phyloP scores from a whole-genome alignment of 2,329 filamentous ascomycete species.

The Aureobasidium sp. region DNA sequence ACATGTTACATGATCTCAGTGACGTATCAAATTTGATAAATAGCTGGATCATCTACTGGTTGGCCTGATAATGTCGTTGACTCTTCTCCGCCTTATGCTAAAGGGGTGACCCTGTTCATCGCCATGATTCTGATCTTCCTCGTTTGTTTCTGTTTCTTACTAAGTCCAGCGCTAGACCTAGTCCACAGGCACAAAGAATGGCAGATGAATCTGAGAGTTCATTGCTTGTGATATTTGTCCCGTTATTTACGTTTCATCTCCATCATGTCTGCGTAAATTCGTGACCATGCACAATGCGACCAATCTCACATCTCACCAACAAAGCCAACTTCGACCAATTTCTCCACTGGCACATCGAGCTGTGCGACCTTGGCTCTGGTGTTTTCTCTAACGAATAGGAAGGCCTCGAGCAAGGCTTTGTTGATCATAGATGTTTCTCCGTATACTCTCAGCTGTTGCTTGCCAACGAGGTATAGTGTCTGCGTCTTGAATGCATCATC shows the following conservation, averaged over 20 bases:
- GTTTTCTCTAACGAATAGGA: conserved; percentile 61
- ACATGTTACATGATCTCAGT: background rate
- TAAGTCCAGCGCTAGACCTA: background rate
- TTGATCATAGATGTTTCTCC: conserved; percentile 35
- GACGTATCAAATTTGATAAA: no score
- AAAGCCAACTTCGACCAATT: conserved; percentile 62
- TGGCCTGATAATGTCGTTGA: background rate
- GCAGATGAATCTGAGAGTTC: background rate
- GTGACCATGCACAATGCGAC: background rate
- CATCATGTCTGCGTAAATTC: background rate
- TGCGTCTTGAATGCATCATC: conserved; percentile 21
- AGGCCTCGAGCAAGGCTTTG: conserved; percentile 45
- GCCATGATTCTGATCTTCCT: background rate
- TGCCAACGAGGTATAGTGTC: conserved; percentile 24
- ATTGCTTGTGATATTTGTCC: background rate
- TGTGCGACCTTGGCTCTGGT: conserved; percentile 60
- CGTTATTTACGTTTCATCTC: background rate
- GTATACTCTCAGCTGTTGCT: conserved; percentile 22
- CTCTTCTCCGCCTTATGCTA: background rate
- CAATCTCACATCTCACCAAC: conserved; percentile 29
- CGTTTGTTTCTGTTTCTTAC: no score
- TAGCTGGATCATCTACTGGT: background rate
- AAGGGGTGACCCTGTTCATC: background rate
- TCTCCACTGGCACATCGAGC: conserved; percentile 52
- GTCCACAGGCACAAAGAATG: background rate